Evolutionary conservation across 2,329 filamentous ascomycete species (phyloP), one percentile per base, ranked within the genome.

Genomic region (Geosmithia putterillii): DNA sequence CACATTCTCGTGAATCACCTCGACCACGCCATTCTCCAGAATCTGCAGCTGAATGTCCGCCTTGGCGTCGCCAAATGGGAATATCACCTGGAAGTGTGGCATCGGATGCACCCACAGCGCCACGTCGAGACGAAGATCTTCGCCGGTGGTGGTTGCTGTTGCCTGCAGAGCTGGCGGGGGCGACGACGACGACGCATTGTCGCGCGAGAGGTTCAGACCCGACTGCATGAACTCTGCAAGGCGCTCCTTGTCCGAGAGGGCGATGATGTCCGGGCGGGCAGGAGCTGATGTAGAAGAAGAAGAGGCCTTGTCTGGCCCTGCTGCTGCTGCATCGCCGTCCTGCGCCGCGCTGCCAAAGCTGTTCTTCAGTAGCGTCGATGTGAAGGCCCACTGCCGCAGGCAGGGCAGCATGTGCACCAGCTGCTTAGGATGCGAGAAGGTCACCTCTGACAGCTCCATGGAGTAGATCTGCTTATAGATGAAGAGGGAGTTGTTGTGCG

Each of bases 401-500:
- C 73, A 67, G 0, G 86, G 84, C n/a, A 94, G 68, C 55, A 89
- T 76, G 43, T 76, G 71, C 7, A 89, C 65, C 4, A 94, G 64
- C 55, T 94, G 85, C 41, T 79, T 74, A 0, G 86, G 86, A 53
- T 94, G 86, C 2, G 78, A 76, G 54, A 94, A 90, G 0, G 84
- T 79, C 25, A 92, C 67, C 44, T 81, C 76, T 1, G 73, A 74
- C 8, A 94, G 59, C 3, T 70, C 68, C 44, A 80, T 74, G 0
- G 80, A 82, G 50, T 82, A 86, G 8, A 87, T 83, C 2, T 78
- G 74, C 57, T 86, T 86, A 44, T 83, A 77, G 17, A 87, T 74
- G 48, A 77, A 78, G 1, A 92, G 67, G 0, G 72, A 77, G 54
- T 82, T 84, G 12, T 61, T 58, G 51, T 81, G 74, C 3, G 50